Conservation (phyloP, 768 basidiomycete genomes). For the Pleurotus cornucopiae region DNA sequence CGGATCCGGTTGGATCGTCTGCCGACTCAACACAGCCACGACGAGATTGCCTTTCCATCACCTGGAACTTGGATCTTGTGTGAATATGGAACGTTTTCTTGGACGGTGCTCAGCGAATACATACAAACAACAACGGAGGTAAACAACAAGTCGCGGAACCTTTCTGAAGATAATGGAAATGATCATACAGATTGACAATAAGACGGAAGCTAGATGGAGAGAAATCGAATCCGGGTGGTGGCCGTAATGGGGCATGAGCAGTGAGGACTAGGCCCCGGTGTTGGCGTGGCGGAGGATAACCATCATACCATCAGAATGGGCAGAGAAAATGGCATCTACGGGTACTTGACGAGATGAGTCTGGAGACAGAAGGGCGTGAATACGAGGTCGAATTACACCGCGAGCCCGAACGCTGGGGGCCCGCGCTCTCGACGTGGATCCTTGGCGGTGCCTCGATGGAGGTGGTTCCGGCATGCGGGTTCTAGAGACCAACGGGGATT, state of each 20-base stretch:
- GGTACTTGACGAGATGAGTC: constrained; percentile 33
- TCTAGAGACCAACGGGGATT: constrained; percentile 13
- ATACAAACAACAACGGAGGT: constrained; percentile 7
- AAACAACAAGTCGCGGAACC: not conserved
- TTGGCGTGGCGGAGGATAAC: constrained; percentile 57
- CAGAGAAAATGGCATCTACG: constrained; percentile 82
- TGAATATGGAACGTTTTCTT: not conserved
- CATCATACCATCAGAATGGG: constrained; percentile 81
- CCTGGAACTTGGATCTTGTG: not conserved
- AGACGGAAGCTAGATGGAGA: no score
- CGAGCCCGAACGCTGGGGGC: constrained; percentile 7
- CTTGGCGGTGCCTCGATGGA: constrained; percentile 18
- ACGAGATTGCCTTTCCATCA: constrained; percentile 2
- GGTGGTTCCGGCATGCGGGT: constrained; percentile 29
- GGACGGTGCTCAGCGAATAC: constrained; percentile 5
- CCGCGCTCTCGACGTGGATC: constrained; percentile 11
- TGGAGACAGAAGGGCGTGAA: constrained; percentile 1
- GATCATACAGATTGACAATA: no score
- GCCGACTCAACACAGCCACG: not conserved
- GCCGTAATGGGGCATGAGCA: not conserved
- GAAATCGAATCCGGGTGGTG: not conserved
- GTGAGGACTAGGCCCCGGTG: not conserved
- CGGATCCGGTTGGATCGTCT: not conserved
- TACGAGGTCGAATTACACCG: constrained; percentile 7
- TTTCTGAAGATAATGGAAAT: no score